Base-by-base conservation (phyloP, 2,329 filamentous ascomycete species). In the Exophiala aquamarina region DNA sequence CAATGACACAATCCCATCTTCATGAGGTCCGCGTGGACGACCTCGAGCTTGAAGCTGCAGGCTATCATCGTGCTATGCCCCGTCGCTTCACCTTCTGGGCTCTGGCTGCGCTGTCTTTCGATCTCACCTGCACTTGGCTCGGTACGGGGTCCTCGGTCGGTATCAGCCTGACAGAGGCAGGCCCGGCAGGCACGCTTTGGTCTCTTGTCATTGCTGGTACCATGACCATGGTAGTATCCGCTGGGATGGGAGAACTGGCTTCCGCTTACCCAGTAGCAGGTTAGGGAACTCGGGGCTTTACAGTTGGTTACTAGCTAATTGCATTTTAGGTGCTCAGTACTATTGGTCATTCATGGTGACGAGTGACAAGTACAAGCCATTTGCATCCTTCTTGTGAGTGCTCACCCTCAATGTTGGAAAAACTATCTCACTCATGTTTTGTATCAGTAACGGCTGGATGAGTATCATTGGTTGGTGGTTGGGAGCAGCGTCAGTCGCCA, bases 391-490 rank as follows among this genome's bases (percentile, higher is more conserved):
- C 15, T 23, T 53, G 50, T 53, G 19, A 39, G 45, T 29, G 8
- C 18, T 5, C 15, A 17, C 38, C 23, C 6, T 26, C 23, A 26
- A 26, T 6, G n/a, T 4, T 10, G 4, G 21, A 14, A 15, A 19
- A 18, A 20, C 41, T 4, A 11, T 11, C 23, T 26, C 6, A 26
- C 23, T 6, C 11, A 26, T 6, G 11, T 11, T 6, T 11, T 11
- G 6, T 26, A 26, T 11, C 28, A 53, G 50, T 5, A 47, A 43
- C 15, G 50, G 41, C 15, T 40, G 45, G 14, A 43, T 50, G 31
- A 53, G 50, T 32, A 53, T 44, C 3, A 17, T 47, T 8, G 50
- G 50, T 21, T 53, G 50, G 50, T 53, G 50, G 50, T 42, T 53
- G 4, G 50, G 46, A 2, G 18, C 39, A 11, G 50, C 41, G 4